Percentiles rank a stretch among this genome's conserved stretches.
phyloP scores from a whole-genome alignment of 345 rosid genomes.

The Boechera stricta region DNA sequence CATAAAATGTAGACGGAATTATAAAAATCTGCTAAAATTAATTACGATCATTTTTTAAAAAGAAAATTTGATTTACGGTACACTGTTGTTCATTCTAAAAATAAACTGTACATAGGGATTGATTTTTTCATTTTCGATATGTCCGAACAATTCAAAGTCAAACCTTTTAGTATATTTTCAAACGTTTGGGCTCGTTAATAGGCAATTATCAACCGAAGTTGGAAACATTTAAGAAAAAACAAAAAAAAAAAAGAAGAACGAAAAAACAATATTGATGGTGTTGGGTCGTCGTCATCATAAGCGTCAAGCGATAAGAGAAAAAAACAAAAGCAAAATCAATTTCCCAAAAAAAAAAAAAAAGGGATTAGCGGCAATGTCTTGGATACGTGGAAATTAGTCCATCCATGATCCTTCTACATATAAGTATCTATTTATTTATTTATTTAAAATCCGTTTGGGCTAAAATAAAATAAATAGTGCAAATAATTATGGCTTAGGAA shows the following conservation, averaged over 20 bases:
- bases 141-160: too few relatives aligned
- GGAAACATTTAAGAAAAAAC: background rate
- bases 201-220: constrained; percentile 1
- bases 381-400: constrained; percentile 31
- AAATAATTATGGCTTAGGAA: constrained; percentile 1
- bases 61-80: too few relatives aligned
- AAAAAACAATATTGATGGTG: background rate
- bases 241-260: background rate
- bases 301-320: background rate
- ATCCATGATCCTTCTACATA: background rate
- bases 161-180: too few relatives aligned
- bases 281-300: background rate
- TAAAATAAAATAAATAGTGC: too few relatives aligned
- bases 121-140: too few relatives aligned
- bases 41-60: too few relatives aligned
- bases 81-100: too few relatives aligned
- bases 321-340: background rate
- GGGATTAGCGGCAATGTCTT: background rate
- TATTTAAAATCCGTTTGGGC: background rate
- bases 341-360: background rate
- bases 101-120: too few relatives aligned
- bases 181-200: too few relatives aligned
- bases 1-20: too few relatives aligned
- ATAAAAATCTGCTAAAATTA: too few relatives aligned
- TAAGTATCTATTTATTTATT: background rate